These are phyloP conservation scores for Fomes fomentarius DNA, from an alignment of 1,284 basidiomycete species.

Conservation along the genomic window DNA sequence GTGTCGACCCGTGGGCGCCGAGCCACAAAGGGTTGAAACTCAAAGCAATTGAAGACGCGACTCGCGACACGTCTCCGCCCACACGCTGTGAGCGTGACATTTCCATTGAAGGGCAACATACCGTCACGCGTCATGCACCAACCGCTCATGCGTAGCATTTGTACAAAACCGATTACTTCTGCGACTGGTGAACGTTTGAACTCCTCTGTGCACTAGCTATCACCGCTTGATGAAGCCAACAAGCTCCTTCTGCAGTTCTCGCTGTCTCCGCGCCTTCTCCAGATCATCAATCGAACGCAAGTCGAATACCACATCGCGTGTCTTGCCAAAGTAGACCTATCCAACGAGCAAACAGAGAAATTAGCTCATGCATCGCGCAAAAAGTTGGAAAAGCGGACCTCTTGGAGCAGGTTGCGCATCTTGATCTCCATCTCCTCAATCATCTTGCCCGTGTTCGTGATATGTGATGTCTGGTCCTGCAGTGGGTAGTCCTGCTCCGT, in stretches of 20 bases:
- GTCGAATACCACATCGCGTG: slow-evolving; percentile 92
- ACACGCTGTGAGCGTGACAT: neutral
- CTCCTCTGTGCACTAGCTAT: slow-evolving; percentile 15
- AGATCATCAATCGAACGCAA: slow-evolving; percentile 87
- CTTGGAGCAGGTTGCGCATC: slow-evolving; percentile 94
- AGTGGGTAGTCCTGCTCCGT: slow-evolving; percentile 87
- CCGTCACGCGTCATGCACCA: too few species aligned
- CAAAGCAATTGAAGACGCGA: slow-evolving; percentile 4
- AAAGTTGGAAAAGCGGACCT: slow-evolving; percentile 57
- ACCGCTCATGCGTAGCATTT: neutral
- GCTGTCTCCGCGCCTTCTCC: slow-evolving; percentile 80
- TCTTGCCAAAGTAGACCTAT: slow-evolving; percentile 98
- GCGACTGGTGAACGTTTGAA: neutral
- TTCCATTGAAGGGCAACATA: neutral
- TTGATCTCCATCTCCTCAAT: slow-evolving; percentile 99
- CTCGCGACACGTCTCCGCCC: neutral
- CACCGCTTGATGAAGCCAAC: slow-evolving; percentile 86
- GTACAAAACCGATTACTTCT: slow-evolving; percentile 11
- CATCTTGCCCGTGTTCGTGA: slow-evolving; percentile 91
- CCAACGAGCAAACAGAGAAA: neutral
- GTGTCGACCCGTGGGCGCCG: neutral
- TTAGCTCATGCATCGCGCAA: neutral
- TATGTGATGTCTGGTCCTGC: slow-evolving; percentile 79
- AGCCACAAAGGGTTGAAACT: neutral
- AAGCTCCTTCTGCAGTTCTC: slow-evolving; percentile 91